Percentiles rank a stretch among this genome's conserved stretches.
Evolutionary conservation across 2,329 filamentous ascomycete genomes (phyloP).

Genomic region (Parastagonospora avenae): DNA sequence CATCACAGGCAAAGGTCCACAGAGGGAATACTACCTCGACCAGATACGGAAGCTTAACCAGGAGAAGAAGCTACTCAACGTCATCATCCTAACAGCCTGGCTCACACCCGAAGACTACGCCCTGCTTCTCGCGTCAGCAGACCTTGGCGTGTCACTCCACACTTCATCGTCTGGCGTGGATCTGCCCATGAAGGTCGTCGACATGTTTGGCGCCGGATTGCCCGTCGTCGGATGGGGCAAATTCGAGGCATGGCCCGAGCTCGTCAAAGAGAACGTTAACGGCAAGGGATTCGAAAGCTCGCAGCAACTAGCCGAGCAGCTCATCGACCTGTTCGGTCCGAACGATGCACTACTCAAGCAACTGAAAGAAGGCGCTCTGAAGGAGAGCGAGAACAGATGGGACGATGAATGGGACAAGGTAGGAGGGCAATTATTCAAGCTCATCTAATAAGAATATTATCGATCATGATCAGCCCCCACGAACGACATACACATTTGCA

Average conservation of each 20-base stretch:
- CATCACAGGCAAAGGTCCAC: constrained; percentile 92
- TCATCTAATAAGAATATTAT: neutral
- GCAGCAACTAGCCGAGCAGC: constrained; percentile 65
- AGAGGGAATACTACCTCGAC: constrained; percentile 75
- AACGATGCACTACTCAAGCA: constrained; percentile 60
- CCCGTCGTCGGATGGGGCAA: constrained; percentile 85
- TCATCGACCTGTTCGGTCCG: constrained; percentile 67
- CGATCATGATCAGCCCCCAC: neutral
- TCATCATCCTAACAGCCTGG: constrained; percentile 82
- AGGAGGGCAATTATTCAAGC: constrained; percentile 69
- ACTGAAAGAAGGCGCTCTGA: constrained; percentile 71
- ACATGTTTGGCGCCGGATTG: constrained; percentile 95
- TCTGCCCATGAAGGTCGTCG: constrained; percentile 97
- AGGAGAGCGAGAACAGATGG: constrained; percentile 81
- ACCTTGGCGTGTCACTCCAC: constrained; percentile 89
- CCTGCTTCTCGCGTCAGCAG: constrained; percentile 78
- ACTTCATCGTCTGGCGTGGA: constrained; percentile 94
- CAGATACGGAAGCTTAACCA: constrained; percentile 66
- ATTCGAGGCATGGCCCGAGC: constrained; percentile 87
- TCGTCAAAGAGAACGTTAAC: constrained; percentile 87
- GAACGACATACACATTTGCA: neutral
- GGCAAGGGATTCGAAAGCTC: constrained; percentile 82
- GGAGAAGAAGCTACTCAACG: constrained; percentile 67
- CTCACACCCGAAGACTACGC: constrained; percentile 85
- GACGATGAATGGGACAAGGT: constrained; percentile 91